Base-by-base conservation (phyloP, 192 early-diverging fungal species). In the Entomortierella lignicola region DNA sequence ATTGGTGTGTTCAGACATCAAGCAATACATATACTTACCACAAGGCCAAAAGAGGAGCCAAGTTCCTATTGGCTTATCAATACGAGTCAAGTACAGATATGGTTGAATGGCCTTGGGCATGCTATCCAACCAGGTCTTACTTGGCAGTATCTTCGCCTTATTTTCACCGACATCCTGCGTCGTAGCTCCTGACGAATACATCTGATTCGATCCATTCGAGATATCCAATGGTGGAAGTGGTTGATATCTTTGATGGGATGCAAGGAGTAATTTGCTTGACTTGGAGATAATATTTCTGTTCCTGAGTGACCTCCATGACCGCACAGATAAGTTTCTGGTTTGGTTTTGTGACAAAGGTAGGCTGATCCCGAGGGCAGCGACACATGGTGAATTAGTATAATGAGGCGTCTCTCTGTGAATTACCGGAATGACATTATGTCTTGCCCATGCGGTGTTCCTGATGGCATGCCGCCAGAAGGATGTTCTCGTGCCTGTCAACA, bases 31-130 rank as follows among this genome's bases (percentile, higher is more conserved):
- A 47, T 8, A 27, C 70, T 90, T 93, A 81, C 91, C 88, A 75
- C 97, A 96, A 23, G 97, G 97, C 85, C 96, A 92, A 63, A 89
- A 94, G 20, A 99, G 87, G 27, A 99, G 84, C 90, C 93, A 96
- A 1, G 95, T 97, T 1, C 96, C 97, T 44, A 94, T 92, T 0
- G 97, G 96, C 71, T 94, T 95, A 69, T 99, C 96, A 8, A 97
- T 68, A 0, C 97, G 85, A 1, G 92, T 88, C 26, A 99, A 80
- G 60, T 85, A 89, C 20, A 91, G 73, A 71, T 95, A 95, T 2
- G 94, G 94, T 1, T 89, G 87, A n/a, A 85, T 44, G 10, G 83
- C 62, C 41, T 67, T 73, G 29, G 82, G 66, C 25, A 91, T 70
- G 15, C 57, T 61, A 23, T 79, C 75, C 23, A 79, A 27, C 75